phyloP scores from a whole-genome alignment of 441 rosid species.

The Populus hybrid region DNA sequence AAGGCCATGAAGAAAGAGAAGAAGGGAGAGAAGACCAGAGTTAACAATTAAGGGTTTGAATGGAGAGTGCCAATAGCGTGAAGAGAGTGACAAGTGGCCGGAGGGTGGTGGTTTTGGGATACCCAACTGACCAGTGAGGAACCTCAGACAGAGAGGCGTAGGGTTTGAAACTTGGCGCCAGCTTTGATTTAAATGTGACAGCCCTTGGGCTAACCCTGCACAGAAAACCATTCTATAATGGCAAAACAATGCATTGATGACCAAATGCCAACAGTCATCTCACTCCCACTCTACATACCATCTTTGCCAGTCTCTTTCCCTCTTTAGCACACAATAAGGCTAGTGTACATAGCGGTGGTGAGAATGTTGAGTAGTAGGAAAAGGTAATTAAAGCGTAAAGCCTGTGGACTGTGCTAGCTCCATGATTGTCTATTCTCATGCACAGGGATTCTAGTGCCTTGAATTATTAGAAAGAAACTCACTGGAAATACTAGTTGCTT shows the following conservation, averaged over 20 bases:
- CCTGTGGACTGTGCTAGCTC: neutral
- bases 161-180: constrained; percentile 32
- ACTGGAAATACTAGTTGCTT: neutral
- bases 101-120: constrained; percentile 43
- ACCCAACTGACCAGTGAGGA: constrained; percentile 43
- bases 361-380: neutral
- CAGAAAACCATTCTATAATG: constrained; percentile 20
- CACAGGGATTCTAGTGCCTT: neutral
- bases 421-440: neutral
- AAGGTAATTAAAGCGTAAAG: neutral
- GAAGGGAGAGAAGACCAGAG: constrained; percentile 15
- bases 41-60: constrained; percentile 11
- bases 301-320: neutral
- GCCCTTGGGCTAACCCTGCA: constrained; percentile 10
- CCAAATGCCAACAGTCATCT: neutral
- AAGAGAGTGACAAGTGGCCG: constrained; percentile 50
- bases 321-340: neutral
- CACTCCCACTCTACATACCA: neutral
- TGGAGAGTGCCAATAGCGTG: constrained; percentile 10
- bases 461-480: neutral
- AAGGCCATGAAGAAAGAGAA: constrained; percentile 19
- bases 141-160: constrained; percentile 21
- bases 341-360: neutral
- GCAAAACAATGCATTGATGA: neutral
- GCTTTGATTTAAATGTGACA: constrained; percentile 34